Base-by-base conservation (phyloP, 2,329 filamentous ascomycete genomes). In the Cordyceps cateniannulata region DNA sequence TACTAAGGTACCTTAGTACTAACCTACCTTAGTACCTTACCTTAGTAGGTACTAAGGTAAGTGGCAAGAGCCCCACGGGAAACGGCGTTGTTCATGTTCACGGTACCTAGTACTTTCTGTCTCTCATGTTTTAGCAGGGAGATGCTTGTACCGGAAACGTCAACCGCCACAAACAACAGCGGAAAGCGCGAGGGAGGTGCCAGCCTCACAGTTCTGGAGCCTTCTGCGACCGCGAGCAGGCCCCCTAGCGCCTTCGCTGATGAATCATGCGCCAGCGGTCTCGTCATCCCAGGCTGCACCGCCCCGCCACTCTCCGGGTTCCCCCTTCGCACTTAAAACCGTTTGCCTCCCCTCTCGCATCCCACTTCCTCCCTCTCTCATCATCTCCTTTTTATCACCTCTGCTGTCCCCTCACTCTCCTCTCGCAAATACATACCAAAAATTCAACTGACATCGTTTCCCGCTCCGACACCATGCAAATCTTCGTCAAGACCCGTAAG, bases 401-500 rank as follows among this genome's bases (percentile, higher is more conserved):
- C 47, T 59, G 20, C 10, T 7, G 6, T 14, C n/a, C n/a, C 24
- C 20, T 24, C 14, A 20, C 25, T 9, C n/a, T 24, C 12, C 38
- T 29, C 47, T 4, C 16, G 16, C 48, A 55, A 54, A n/a, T 22
- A 51, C 29, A 57, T 16, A 49, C 54, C 61, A 58, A 59, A 45
- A 62, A 25, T 20, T 29, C 60, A 20, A 29, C 24, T 29, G 38
- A 40, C 42, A 55, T 29, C 57, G 24, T 44, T 59, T 38, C 52
- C 59, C 40, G 25, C 29, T 45, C 48, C 44, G 53, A 60, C 62
- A 63, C 56, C 77, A 96, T 96, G 93, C 93, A 96, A 85, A 96
- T 97, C 84, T 97, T 96, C 79, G 93, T 96, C 72, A 96, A 96
- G 88, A 96, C 92, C 69, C 85, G 88, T 91, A 82, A 84, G 88